Base-by-base conservation (phyloP, 1,284 basidiomycete species). In the Puccinia novopanici region DNA sequence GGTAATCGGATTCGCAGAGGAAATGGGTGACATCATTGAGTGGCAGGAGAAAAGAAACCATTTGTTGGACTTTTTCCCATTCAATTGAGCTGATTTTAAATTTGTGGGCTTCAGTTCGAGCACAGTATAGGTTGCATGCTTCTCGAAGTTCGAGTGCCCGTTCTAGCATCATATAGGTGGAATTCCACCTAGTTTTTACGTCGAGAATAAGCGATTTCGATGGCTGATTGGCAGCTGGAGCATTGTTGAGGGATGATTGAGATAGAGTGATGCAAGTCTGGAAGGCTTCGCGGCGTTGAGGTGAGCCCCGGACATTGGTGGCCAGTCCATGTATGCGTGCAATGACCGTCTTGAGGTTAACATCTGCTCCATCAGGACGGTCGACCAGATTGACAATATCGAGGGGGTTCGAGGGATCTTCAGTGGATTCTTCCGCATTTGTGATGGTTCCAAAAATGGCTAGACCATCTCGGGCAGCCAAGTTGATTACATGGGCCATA, bases 401-500 rank as follows among this genome's bases (percentile, higher is more conserved):
- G 19, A 8, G 17, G 37, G 4, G 40, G 50, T 3, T 22, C 2
- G 37, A 6, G 52, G 59, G 17, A 30, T 15, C n/a, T n/a, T n/a
- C n/a, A n/a, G n/a, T n/a, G n/a, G 15, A 19, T 30, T 54, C 2
- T 57, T 30, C 10, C 19, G 10, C 50, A 52, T 52, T 13, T 10
- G 50, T 45, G n/a, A n/a, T n/a, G n/a, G n/a, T n/a, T n/a, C n/a
- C n/a, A n/a, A n/a, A n/a, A n/a, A n/a, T n/a, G n/a, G 12, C 2
- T 4, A 42, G 65, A 27, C 65, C 37, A 24, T 67, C 65, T 67
- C n/a, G 42, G 42, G 65, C 65, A 2, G 65, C 65, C 22, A 67
- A 24, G 34, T 67, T 67, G 15, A 67, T 67, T 5, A 67, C 65
- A 67, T 67, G 65, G 19, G 65, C 65, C 65, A 67, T 67, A 40